Evolutionary conservation across 306 rosid species (phyloP), one percentile per base, ranked within the genome.

Genomic region (Quercus dentata): DNA sequence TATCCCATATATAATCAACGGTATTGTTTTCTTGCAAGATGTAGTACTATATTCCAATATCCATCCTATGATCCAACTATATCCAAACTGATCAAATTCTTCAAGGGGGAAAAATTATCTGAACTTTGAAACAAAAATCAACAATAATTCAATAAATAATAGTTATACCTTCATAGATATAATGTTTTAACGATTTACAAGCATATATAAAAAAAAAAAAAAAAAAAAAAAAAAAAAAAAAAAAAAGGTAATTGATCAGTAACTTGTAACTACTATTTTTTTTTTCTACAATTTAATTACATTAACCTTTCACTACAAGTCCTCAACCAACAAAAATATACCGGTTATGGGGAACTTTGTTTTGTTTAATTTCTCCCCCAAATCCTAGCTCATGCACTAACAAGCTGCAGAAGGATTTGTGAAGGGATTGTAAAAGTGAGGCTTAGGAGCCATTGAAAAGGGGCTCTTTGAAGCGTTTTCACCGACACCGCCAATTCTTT

Each of bases 361-460:
- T 59, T 19, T 55, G 35, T 27, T 28, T 1, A 19, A 49, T 74
- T 18, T 25, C 38, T 38, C 28, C 76, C 64, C 2, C 5, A 55
- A 77, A 68, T 51, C 75, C 73, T 74, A 74, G 78, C 65, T 31
- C 54, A 41, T 41, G 46, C 46, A 78, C 71, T 85, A 94, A 81
- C 98, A 95, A 61, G 99, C 98, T 3, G 99, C 98, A 1, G 97
- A 90, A 59, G 98, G 90, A 88, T 90, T 91, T 75, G 90, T 70
- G 88, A 91, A 93, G 74, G 91, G 90, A 56, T 86, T 88, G 54
- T 78, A 95, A 81, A 92, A 93, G 83, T 85, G 94, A 69, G 92
- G 82, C 77, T 89, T 92, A 0, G 92, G 81, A 80, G 97, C 78
- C 78, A 91, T 78, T 2, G 94, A 83, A 80, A 92, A 91, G 6